phyloP scores from a whole-genome alignment of 805 yeast species.

The Cyberlindnera amylophila region DNA sequence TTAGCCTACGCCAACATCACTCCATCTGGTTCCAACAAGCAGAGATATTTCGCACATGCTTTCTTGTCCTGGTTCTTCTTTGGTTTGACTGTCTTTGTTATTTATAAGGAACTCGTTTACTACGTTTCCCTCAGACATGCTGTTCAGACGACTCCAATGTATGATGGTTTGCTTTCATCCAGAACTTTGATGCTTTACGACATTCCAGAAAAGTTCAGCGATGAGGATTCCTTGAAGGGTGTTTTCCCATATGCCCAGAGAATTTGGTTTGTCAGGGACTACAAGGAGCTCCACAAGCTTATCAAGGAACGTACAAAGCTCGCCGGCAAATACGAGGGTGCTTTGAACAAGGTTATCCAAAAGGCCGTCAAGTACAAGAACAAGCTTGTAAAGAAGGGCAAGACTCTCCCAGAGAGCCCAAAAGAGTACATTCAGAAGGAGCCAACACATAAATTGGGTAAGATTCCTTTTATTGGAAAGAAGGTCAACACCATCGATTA shows the following conservation, averaged over 20 bases:
- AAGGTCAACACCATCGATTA: constrained; percentile 84
- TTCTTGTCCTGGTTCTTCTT: constrained; percentile 73
- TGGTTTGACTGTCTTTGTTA: constrained; percentile 58
- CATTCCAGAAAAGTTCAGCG: constrained; percentile 41
- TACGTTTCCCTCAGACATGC: constrained; percentile 72
- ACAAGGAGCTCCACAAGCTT: constrained; percentile 49
- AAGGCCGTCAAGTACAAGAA: constrained; percentile 55
- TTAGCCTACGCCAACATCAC: constrained; percentile 60
- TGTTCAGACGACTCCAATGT: constrained; percentile 66
- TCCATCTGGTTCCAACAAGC: constrained; percentile 36
- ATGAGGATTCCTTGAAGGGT: constrained; percentile 48
- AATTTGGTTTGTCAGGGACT: constrained; percentile 63
- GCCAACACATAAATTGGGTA: constrained; percentile 73
- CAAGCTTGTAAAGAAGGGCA: constrained; percentile 56
- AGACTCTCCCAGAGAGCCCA: constrained; percentile 48
- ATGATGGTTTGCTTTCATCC: constrained; percentile 64
- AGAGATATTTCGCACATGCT: constrained; percentile 69
- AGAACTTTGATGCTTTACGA: constrained; percentile 73
- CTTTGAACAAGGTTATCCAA: constrained; percentile 55
- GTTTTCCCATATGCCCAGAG: constrained; percentile 61
- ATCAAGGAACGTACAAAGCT: constrained; percentile 63
- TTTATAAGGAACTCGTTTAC: constrained; percentile 71
- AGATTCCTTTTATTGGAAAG: constrained; percentile 64
- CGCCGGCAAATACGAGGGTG: constrained; percentile 57
- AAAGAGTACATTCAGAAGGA: constrained; percentile 75